Base-by-base conservation (phyloP, 306 rosid genomes). In the Vicia sativa region DNA sequence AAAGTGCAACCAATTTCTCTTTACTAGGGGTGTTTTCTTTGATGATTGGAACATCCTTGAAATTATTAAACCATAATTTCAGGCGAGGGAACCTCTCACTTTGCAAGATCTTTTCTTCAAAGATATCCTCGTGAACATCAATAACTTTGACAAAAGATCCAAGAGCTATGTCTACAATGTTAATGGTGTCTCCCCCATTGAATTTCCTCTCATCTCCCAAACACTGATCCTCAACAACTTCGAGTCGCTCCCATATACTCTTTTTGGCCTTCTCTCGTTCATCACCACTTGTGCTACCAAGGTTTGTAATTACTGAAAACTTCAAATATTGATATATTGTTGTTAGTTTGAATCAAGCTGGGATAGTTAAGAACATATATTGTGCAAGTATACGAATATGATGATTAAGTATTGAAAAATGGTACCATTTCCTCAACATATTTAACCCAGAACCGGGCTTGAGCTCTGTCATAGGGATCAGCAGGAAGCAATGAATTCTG, bases 381-480 rank as follows among this genome's bases (percentile, higher is more conserved):
- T 52, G 49, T 19, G 11, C 6, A 50, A 50, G 46, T 15, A 4
- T n/a, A 58, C 0, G 29, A 0, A 62, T 21, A 62, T 23, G 65
- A n/a, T 63, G 65, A 72, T 46, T 52, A 7, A 39, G 49, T 19
- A 54, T 54, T 5, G 34, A 29, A 44, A 65, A 35, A 34, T 69
- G 67, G 11, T 70, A 70, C 86, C 83, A 54, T 63, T 3, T 78
- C 78, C 1, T 81, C 86, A 1, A 62, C 45, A 45, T 67, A 83
- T 12, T 23, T 74, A 6, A 74, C 70, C 86, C 86, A 86, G 71
- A 86, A 86, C 5, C 86, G 57, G 21, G 86, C 81, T 0, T 21
- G 25, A 44, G 87, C 80, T 80, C 67, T 80, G 6, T 78, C 75
- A 45, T 42, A 70, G 8, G 86, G 73, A 38, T 82, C 75, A 63